A percentile compares a stretch with the other conserved stretches of the same genome.
Conservation (phyloP, 139 green algal species). For the Gonium pectorale region DNA sequence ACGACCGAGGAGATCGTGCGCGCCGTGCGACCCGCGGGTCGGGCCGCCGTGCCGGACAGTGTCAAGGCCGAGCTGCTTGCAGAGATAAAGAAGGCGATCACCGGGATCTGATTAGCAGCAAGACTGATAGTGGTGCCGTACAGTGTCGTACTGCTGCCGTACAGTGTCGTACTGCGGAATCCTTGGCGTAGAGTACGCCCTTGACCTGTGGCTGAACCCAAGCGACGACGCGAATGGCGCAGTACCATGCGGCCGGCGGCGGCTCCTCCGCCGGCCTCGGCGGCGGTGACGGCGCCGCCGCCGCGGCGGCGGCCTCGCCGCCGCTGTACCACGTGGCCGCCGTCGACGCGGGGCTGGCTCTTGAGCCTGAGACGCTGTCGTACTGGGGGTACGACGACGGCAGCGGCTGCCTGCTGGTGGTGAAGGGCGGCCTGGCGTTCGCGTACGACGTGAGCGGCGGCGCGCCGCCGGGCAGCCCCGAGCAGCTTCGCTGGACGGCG, state of each 20-base stretch:
- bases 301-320: too few relatives aligned
- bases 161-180: too few relatives aligned
- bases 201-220: too few relatives aligned
- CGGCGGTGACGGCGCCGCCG: background rate
- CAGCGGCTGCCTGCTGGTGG: conserved; percentile 60
- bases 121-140: too few relatives aligned
- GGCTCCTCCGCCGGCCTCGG: background rate
- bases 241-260: too few relatives aligned
- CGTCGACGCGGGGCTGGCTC: conserved; percentile 55
- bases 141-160: too few relatives aligned
- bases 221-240: too few relatives aligned
- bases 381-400: conserved; percentile 70
- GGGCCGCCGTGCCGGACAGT: conserved; percentile 66
- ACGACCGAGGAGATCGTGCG: conserved; percentile 69
- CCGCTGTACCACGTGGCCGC: conserved; percentile 45
- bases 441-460: conserved; percentile 54
- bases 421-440: conserved; percentile 64
- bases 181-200: too few relatives aligned
- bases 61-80: conserved; percentile 78
- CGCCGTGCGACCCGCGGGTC: conserved; percentile 57
- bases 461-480: conserved; percentile 35
- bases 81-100: conserved; percentile 71
- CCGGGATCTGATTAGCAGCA: conserved; percentile 36
- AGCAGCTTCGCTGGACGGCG: conserved; percentile 69
- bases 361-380: conserved; percentile 64